A percentile compares a stretch with the other conserved stretches of the same genome.
Conservation (phyloP, 441 rosid genomes). For the Populus tomentosa region DNA sequence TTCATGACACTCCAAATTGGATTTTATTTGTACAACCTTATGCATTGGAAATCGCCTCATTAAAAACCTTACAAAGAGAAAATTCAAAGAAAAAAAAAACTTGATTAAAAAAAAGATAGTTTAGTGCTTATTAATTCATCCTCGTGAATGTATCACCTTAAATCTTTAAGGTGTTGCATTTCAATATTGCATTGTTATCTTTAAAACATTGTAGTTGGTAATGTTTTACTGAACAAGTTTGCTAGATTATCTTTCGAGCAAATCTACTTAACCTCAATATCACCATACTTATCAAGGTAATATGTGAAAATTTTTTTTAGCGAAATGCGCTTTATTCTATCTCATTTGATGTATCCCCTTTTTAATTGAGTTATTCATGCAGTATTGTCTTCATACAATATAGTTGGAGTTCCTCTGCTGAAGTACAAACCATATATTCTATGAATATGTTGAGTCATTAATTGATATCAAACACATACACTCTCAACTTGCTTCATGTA, state of each 20-base stretch:
- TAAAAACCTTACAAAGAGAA: neutral
- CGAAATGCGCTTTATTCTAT: too few relatives aligned
- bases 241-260: too few relatives aligned
- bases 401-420: neutral
- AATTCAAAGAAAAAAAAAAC: neutral
- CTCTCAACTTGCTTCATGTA: neutral
- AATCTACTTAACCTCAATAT: neutral
- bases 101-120: neutral
- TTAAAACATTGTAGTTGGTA: too few relatives aligned
- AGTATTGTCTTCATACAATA: too few relatives aligned
- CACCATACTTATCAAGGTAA: neutral
- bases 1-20: neutral
- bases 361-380: too few relatives aligned
- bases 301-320: too few relatives aligned
- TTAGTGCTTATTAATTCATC: neutral
- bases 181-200: too few relatives aligned
- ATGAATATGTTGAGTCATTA: neutral
- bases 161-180: too few relatives aligned
- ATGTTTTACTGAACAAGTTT: too few relatives aligned
- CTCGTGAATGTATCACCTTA: neutral
- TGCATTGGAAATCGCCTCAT: rapidly evolving
- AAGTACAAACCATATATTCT: neutral
- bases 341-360: too few relatives aligned
- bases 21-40: neutral
- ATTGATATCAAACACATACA: neutral